These are phyloP conservation scores for Nephelium lappaceum DNA, from an alignment of 345 rosid species.

Conservation along the genomic window DNA sequence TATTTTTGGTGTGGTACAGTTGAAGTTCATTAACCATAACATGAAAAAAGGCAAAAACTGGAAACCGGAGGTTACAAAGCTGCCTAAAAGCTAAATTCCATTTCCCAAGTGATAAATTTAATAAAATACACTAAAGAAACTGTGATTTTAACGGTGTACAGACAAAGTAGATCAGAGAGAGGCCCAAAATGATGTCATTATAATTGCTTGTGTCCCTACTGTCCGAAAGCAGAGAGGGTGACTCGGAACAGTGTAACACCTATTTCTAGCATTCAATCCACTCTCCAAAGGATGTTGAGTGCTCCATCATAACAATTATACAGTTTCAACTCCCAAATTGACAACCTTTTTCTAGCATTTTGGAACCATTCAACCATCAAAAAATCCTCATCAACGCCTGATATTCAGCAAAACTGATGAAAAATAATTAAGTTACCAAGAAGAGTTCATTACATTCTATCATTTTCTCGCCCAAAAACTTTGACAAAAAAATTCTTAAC, in stretches of 20 bases:
- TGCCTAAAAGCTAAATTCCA: neutral
- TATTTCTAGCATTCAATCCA: neutral
- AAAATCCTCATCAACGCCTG: neutral
- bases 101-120: neutral
- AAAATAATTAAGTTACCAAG: neutral
- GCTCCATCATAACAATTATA: neutral
- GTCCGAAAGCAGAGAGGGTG: neutral
- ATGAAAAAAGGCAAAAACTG: neutral
- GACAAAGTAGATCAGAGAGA: neutral
- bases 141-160: neutral
- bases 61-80: neutral
- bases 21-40: neutral
- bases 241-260: neutral
- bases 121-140: neutral
- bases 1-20: neutral
- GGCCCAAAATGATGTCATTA: neutral
- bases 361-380: neutral
- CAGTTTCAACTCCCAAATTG: neutral
- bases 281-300: neutral
- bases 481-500: neutral
- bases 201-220: neutral
- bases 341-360: neutral
- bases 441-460: neutral
- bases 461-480: neutral
- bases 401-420: neutral